Conservation (phyloP, 2,329 filamentous ascomycete species). For the Golovinomyces cichoracearum region DNA sequence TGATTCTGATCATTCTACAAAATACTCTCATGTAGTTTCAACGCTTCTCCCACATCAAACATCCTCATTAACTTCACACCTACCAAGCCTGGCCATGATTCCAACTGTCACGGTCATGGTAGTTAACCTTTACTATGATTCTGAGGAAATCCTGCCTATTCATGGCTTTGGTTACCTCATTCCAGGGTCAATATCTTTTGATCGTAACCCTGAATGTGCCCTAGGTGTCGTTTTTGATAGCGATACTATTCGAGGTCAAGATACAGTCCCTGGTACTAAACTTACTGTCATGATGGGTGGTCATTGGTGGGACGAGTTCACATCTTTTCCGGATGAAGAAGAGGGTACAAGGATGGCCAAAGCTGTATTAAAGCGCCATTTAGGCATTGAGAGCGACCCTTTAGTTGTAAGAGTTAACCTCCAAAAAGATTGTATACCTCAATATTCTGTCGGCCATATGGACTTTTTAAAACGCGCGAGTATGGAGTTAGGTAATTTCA, state of each 20-base stretch:
- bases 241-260: constrained; percentile 21
- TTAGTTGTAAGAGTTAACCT: constrained; percentile 33
- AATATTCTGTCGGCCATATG: constrained; percentile 57
- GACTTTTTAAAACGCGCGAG: constrained; percentile 11
- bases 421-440: constrained; percentile 56
- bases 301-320: constrained; percentile 57
- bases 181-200: constrained; percentile 41
- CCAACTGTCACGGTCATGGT: constrained; percentile 64
- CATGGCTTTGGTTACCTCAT: constrained; percentile 82
- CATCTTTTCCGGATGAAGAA: constrained; percentile 32
- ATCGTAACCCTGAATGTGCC: constrained; percentile 55
- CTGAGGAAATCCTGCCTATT: constrained; percentile 32
- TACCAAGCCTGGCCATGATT: constrained; percentile 26
- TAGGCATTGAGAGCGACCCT: constrained; percentile 39
- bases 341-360: constrained; percentile 46
- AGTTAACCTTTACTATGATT: constrained; percentile 64
- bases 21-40: constrained; percentile 18
- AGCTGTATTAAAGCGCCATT: constrained; percentile 42
- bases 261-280: constrained; percentile 43
- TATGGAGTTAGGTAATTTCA: constrained; percentile 11
- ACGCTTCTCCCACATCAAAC: constrained; percentile 24
- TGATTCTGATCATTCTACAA: constrained; percentile 2
- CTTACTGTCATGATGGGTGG: constrained; percentile 87
- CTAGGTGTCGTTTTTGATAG: constrained; percentile 87
- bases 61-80: constrained; percentile 22